Conservation (phyloP, 257 asterid genomes). For the Nicotiana undulata region DNA sequence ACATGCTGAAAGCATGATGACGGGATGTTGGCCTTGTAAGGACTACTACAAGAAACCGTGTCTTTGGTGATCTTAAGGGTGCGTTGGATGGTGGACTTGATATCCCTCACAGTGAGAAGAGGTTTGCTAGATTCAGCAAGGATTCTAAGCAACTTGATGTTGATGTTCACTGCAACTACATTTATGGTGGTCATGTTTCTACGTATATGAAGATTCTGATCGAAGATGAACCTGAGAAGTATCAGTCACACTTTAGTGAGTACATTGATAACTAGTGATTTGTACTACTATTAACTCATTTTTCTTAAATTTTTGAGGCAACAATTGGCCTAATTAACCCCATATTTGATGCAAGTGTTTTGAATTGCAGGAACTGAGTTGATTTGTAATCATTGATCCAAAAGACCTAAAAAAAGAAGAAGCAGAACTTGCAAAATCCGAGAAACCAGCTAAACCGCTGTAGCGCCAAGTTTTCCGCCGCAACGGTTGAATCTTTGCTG, state of each 20-base stretch:
- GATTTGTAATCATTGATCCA: too few species aligned
- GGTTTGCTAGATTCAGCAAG: slow-evolving; percentile 76
- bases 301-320: too few species aligned
- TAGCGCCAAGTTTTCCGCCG: too few species aligned
- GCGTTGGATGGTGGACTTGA: slow-evolving; percentile 85
- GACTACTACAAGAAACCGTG: slow-evolving; percentile 70
- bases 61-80: slow-evolving; percentile 79
- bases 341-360: too few species aligned
- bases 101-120: slow-evolving; percentile 82
- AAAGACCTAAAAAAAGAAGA: too few species aligned
- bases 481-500: too few species aligned
- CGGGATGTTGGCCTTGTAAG: slow-evolving; percentile 58
- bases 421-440: too few species aligned
- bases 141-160: slow-evolving; percentile 63
- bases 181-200: slow-evolving; percentile 72
- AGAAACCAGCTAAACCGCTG: too few species aligned
- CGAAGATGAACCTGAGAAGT: slow-evolving; percentile 81
- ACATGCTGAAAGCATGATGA: slow-evolving; percentile 54
- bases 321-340: too few species aligned
- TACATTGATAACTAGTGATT: too few species aligned
- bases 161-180: slow-evolving; percentile 74
- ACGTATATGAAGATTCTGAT: slow-evolving; percentile 63
- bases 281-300: too few species aligned
- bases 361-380: too few species aligned
- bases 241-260: slow-evolving; percentile 52